Evolutionary conservation across 768 basidiomycete species (phyloP).

Genomic region (Crepidotus variabilis): DNA sequence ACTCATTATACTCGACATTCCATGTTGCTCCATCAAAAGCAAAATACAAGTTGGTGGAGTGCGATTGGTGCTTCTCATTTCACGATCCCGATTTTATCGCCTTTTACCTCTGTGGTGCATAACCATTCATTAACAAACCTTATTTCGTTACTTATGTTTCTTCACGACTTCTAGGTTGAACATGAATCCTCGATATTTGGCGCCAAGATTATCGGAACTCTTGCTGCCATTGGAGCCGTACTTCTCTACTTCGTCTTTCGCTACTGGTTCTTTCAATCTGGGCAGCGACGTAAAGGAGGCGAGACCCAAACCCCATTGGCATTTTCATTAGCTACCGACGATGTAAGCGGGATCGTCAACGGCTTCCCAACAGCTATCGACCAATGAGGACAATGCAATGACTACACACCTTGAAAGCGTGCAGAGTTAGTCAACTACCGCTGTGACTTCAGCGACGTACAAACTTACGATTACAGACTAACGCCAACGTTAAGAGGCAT

Average conservation of each 20-base stretch:
- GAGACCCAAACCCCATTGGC: neutral
- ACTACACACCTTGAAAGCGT: too few species aligned
- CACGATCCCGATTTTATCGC: constrained; percentile 75
- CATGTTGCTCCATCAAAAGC: constrained; percentile 11
- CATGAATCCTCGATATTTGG: constrained; percentile 65
- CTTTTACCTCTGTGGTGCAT: constrained; percentile 73
- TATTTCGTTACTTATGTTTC: neutral
- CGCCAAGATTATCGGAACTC: constrained; percentile 38
- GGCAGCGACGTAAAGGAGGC: neutral
- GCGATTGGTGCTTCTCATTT: constrained; percentile 51
- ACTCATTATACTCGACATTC: constrained; percentile 25
- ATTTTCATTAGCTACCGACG: neutral
- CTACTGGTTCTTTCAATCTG: constrained; percentile 27
- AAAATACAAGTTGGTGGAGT: constrained; percentile 25
- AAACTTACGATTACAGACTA: too few species aligned
- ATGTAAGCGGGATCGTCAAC: neutral
- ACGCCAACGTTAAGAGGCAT: too few species aligned
- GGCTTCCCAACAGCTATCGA: neutral
- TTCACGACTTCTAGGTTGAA: constrained; percentile 52
- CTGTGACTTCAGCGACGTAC: neutral
- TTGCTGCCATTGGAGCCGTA: constrained; percentile 35
- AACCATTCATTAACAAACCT: neutral
- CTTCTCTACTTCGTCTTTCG: constrained; percentile 41
- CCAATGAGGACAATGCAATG: neutral
- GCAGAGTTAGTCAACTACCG: too few species aligned